phyloP scores from a whole-genome alignment of 495 filamentous ascomycete genomes.

The Evernia prunastri region DNA sequence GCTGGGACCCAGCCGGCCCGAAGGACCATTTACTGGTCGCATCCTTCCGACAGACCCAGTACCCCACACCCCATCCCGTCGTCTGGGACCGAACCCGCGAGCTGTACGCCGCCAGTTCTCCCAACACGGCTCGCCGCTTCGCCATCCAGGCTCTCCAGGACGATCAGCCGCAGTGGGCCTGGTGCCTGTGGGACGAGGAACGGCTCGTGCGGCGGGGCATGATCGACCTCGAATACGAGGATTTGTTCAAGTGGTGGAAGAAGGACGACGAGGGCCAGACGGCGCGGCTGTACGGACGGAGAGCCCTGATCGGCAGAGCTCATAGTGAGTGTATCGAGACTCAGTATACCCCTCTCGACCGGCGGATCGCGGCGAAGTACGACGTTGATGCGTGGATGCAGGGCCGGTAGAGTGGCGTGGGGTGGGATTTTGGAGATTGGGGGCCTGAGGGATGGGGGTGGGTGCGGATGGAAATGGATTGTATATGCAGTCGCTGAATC shows the following conservation, averaged over 20 bases:
- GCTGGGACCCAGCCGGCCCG: background rate
- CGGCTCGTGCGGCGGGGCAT: background rate
- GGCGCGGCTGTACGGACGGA: background rate
- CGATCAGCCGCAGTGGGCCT: background rate
- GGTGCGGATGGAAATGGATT: background rate
- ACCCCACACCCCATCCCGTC: background rate
- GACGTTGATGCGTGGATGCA: background rate
- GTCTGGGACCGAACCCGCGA: background rate
- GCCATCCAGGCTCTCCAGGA: background rate
- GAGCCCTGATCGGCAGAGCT: background rate
- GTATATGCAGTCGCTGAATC: background rate
- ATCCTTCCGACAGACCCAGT: background rate
- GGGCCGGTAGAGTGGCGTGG: background rate
- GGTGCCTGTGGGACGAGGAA: slow-evolving; percentile 9
- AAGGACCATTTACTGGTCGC: background rate
- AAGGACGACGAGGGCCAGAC: background rate
- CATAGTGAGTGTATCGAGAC: background rate
- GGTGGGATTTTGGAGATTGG: background rate
- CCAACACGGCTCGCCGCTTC: background rate
- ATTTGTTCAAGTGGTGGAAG: background rate
- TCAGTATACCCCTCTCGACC: background rate
- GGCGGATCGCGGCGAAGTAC: background rate
- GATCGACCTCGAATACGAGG: background rate
- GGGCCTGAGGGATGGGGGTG: background rate
- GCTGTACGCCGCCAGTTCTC: background rate